Conservation (phyloP, 2,329 filamentous ascomycete genomes). For the Lachnellula subtilissima region DNA sequence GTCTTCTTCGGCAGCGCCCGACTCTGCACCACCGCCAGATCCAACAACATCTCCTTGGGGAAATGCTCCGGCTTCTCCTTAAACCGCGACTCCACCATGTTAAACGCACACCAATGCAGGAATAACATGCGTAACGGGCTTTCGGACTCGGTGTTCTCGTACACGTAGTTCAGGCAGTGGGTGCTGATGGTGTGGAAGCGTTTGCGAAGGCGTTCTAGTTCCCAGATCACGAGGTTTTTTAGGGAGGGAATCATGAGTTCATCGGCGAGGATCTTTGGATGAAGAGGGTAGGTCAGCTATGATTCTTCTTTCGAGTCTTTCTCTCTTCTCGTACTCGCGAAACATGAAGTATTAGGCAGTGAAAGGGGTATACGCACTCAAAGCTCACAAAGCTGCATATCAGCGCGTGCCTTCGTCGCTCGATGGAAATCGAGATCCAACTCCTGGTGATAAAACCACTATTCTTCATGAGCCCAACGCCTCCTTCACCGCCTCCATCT, state of each 20-base stretch:
- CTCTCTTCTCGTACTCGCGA: no score
- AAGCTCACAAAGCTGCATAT: conserved; percentile 4
- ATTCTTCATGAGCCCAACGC: not conserved
- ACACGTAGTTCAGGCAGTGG: not conserved
- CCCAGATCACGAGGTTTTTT: conserved; percentile 3
- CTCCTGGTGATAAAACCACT: not conserved
- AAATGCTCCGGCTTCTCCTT: not conserved
- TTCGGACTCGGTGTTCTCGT: not conserved
- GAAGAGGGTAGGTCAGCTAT: no score
- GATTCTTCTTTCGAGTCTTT: no score
- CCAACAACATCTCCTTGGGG: not conserved
- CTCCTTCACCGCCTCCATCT: no score
- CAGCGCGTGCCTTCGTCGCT: not conserved
- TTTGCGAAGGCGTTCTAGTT: not conserved
- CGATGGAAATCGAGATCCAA: not conserved
- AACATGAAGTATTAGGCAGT: no score
- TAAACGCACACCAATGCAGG: not conserved
- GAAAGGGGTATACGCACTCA: not conserved
- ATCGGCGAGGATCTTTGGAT: not conserved
- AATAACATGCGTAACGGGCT: not conserved
- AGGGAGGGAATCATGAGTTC: conserved; percentile 4
- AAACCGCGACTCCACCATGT: not conserved
- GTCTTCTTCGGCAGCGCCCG: not conserved
- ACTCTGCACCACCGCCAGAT: not conserved
- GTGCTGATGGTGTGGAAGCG: not conserved